Base-by-base conservation (phyloP, 352 stramenopile species). In the Blastocystis sp. region DNA sequence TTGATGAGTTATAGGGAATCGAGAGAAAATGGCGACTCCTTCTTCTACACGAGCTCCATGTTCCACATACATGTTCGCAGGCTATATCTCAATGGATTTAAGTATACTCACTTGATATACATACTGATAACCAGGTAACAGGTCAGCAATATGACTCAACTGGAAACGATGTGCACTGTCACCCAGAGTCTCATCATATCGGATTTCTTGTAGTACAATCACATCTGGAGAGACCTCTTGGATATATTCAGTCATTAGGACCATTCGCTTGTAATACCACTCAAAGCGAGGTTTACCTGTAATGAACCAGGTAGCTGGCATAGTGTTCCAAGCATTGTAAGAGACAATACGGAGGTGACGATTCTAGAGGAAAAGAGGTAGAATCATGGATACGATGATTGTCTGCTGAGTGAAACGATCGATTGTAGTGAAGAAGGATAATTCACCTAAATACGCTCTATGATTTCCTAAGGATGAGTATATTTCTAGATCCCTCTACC, bases 241-340 rank as follows among this genome's bases (percentile, higher is more conserved):
- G 2, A 94, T 89, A 35, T 93, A 91, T 32, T 88, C 43, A 0
- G 89, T 89, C 21, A 95, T 89, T 85, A 94, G 92, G 67, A 93
- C 89, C 29, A 95, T 89, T 7, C 92, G 92, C 86, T 94, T 93
- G 9, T 61, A 87, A 88, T 95, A 95, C 85, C 93, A 91, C 12
- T 77, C 54, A 91, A 92, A 94, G 3, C 93, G 92, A 42, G 89
- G 90, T 7, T 78, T 43, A 61, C 88, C 73, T 51, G 91, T 91
- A 81, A 94, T 94, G 43, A 95, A 92, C 43, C 93, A 90, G 0
- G 88, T 90, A 0, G 92, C 92, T 0, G 93, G 93, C 74, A 94
- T 95, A 14, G 92, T 94, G 89, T 94, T 95, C 93, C 93, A 95
- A 9, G 94, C 90, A 59, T 95, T 95, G 90, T 94, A 95, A 61